Base-by-base conservation (phyloP, 2,329 filamentous ascomycete species). In the Trichoderma aggressivum region DNA sequence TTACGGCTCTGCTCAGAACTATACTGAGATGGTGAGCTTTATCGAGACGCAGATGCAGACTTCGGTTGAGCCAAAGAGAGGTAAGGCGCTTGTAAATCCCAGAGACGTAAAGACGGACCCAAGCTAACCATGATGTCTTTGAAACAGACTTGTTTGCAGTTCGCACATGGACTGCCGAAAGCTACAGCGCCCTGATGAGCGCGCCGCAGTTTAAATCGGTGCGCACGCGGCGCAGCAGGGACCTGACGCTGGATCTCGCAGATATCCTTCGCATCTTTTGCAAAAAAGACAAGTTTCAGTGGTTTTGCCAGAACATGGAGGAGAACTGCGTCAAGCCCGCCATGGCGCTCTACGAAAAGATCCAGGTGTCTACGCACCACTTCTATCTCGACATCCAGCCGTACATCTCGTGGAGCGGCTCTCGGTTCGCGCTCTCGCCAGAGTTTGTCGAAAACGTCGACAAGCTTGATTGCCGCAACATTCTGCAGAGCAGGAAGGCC, bases 141-240 rank as follows among this genome's bases (percentile, higher is more conserved):
- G 7, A 28, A 6, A 7, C 56, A 82, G 81, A 82, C 71, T 76
- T 80, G 5, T 81, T 81, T 43, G 76, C 80, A 0, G 75, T 81
- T 5, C 75, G 81, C 30, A 80, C 77, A 6, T 83, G 81, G 81
- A 78, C 77, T 11, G 80, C 80, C 11, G 81, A 83, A 60, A 78
- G 80, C 4, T 79, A 80, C 68, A 80, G 79, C 58, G 79, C 80
- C 24, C 67, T 82, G 14, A 70, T 82, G 24, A 79, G 76, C 59
- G 75, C 77, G 5, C 76, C 77, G 6, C 73, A 76, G 7, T 82
- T 80, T 70, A 71, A 65, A 50, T n/a, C 43, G 1, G 71, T 76
- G 10, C 78, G 80, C 12, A 70, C 74, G 1, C 70, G 70, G 11
- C 73, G 74, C n/a, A 72, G 74, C 53, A 75, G 73, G 7, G 75